Percentiles rank a stretch among this genome's conserved stretches.
These are phyloP conservation scores for Coemansia sp. DNA, from an alignment of 192 early-diverging fungal species.

Conservation along the genomic window DNA sequence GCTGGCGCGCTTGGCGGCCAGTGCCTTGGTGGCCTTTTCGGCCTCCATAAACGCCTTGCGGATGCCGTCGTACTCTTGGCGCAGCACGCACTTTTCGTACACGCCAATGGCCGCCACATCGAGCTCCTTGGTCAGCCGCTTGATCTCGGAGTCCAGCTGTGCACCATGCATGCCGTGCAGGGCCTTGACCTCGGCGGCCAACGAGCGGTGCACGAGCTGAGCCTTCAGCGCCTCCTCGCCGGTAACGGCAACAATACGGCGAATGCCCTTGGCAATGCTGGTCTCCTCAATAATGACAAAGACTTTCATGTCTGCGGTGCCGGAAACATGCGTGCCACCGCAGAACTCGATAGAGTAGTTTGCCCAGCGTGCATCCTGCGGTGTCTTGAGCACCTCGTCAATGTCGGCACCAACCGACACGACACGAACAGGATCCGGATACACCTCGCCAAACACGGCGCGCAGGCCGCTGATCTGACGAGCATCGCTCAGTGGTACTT, in stretches of 20 bases:
- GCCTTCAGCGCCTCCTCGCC: conserved; percentile 86
- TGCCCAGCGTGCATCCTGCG: conserved; percentile 77
- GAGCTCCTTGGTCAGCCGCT: conserved; percentile 75
- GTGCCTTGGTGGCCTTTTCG: conserved; percentile 86
- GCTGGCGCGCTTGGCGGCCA: conserved; percentile 76
- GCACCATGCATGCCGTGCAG: conserved; percentile 61
- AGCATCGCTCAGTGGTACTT: conserved; percentile 79
- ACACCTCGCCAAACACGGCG: conserved; percentile 96
- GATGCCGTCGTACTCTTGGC: conserved; percentile 66
- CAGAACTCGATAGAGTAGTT: conserved; percentile 93
- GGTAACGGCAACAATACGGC: conserved; percentile 91
- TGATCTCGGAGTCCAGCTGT: conserved; percentile 75
- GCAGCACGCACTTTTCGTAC: conserved; percentile 73
- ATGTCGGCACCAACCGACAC: conserved; percentile 89
- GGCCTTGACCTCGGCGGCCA: conserved; percentile 62
- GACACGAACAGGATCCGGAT: conserved; percentile 97
- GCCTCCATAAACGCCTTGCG: conserved; percentile 85
- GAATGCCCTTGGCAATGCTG: conserved; percentile 94
- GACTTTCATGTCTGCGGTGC: conserved; percentile 86
- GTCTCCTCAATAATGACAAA: conserved; percentile 86
- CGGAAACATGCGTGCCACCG: conserved; percentile 93
- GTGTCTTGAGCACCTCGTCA: conserved; percentile 79
- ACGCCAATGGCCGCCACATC: conserved; percentile 78
- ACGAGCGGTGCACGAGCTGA: conserved; percentile 67
- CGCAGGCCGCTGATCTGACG: conserved; percentile 88